Evolutionary conservation across 352 stramenopile species (phyloP).

Genomic region (Pythium dissotocum): DNA sequence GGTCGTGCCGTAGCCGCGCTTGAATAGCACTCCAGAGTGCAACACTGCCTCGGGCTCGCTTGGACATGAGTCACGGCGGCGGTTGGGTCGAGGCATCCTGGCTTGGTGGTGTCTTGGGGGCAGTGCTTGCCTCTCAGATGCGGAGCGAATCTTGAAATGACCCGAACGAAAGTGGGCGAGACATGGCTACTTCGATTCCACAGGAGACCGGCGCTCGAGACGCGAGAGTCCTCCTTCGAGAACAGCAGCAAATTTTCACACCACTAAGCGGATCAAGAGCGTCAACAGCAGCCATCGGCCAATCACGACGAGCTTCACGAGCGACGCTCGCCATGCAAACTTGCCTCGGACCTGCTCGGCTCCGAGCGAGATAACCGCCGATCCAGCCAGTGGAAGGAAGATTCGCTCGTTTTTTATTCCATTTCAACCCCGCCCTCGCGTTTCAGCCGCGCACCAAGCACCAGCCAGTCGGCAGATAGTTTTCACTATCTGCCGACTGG

Average conservation of each 20-base stretch:
- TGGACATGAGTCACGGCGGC: neutral
- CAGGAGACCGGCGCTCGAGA: neutral
- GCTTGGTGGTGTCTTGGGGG: neutral
- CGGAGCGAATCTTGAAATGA: slow-evolving; percentile 2
- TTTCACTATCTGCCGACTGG: too few species aligned
- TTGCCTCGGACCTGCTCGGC: neutral
- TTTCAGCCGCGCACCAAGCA: neutral
- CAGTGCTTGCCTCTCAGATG: neutral
- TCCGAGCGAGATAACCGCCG: neutral
- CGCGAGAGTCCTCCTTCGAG: neutral
- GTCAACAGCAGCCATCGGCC: slow-evolving; percentile 3
- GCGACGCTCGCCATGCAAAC: slow-evolving; percentile 3
- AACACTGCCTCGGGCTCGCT: slow-evolving; percentile 16
- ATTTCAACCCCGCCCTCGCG: neutral
- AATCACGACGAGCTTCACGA: neutral
- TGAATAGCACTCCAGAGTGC: slow-evolving; percentile 81
- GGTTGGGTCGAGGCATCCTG: neutral
- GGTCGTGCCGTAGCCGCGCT: slow-evolving; percentile 47
- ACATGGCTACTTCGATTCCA: neutral
- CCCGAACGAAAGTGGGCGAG: neutral
- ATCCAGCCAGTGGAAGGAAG: neutral
- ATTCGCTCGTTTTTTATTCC: slow-evolving; percentile 4
- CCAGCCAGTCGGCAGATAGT: neutral
- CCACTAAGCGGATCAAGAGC: neutral
- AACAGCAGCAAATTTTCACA: neutral